These are phyloP conservation scores for Gracilaria vermiculophylla DNA, from an alignment of 23 red algal species.

Conservation along the genomic window DNA sequence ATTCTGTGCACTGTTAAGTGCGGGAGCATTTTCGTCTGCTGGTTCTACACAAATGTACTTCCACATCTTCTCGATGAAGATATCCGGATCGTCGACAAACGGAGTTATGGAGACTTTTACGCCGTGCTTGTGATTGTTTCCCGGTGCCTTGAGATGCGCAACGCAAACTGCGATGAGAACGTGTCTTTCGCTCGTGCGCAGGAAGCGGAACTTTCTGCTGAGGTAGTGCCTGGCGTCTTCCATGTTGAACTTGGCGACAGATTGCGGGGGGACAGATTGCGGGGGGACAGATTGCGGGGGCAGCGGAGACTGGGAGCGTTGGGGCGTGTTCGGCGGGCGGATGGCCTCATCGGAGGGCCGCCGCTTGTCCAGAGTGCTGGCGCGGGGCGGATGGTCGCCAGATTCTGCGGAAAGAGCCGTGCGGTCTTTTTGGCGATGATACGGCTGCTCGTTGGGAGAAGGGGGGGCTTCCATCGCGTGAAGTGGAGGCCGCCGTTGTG, in stretches of 20 bases:
- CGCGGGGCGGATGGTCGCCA: not conserved
- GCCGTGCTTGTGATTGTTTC: not conserved
- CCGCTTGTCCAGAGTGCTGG: not conserved
- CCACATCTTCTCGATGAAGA: constrained; percentile 21
- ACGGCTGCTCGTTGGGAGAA: not conserved
- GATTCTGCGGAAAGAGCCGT: not conserved
- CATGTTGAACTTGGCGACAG: not conserved
- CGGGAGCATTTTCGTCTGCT: not conserved
- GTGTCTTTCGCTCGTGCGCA: not conserved
- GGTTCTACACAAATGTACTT: not conserved
- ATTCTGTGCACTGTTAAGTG: not conserved
- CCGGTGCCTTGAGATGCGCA: constrained; percentile 6
- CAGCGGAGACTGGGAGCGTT: not conserved
- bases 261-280: not conserved
- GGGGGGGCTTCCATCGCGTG: not conserved
- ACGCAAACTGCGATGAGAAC: constrained; percentile 8
- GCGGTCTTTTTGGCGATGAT: not conserved
- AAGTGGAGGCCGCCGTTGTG: not conserved
- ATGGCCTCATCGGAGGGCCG: not conserved
- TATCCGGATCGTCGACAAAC: not conserved
- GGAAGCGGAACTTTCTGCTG: constrained; percentile 1
- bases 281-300: not conserved
- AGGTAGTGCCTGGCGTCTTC: constrained; percentile 10
- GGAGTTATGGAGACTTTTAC: not conserved
- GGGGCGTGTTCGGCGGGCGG: not conserved